Evolutionary conservation across 495 filamentous ascomycete species (phyloP), one percentile per base, ranked within the genome.

Genomic region (Penicillium salamii): DNA sequence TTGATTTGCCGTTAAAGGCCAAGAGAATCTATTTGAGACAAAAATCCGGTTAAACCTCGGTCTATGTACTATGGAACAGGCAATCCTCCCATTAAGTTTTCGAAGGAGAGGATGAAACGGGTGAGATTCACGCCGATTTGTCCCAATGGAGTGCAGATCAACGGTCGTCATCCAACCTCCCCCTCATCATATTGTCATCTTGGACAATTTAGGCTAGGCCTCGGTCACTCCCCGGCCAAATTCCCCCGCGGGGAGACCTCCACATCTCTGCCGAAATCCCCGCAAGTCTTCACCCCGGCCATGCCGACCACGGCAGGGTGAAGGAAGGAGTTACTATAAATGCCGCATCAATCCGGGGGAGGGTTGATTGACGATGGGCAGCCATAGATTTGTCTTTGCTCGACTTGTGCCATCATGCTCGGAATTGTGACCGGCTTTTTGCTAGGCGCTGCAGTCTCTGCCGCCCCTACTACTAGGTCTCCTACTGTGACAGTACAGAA

Each of bases 401-500:
- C 14, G 13, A 40, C 18, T 14, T 40, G 20, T 13, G 7, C 15
- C 5, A 55, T 20, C 2, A 62, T 62, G 55, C 23, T 47, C 23
- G 42, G 46, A 24, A 9, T 48, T 24, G 53, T 45, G 3, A 24
- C 50, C 38, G 32, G 54, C 17, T 46, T 61, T 32, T 48, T 55
- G 12, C 19, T 55, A 26, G 45, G 45, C 44, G 46, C 49, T 18
- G 44, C 28, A 14, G 54, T 39, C 6, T 36, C 47, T 42, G 52
- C 60, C 19, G 47, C 41, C 21, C 59, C 53, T 24, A 52, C 39
- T 4, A 20, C 40, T 15, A 43, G 45, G 5, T 29, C 46, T 42
- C 60, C 57, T 14, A 61, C 45, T n/a, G 59, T 39, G 5, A 41
- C 19, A 7, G 35, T 62, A 7, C 54, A 50, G 41, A 78, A 77